Conservation (phyloP, 257 asterid species). For the Solanum chilense region DNA sequence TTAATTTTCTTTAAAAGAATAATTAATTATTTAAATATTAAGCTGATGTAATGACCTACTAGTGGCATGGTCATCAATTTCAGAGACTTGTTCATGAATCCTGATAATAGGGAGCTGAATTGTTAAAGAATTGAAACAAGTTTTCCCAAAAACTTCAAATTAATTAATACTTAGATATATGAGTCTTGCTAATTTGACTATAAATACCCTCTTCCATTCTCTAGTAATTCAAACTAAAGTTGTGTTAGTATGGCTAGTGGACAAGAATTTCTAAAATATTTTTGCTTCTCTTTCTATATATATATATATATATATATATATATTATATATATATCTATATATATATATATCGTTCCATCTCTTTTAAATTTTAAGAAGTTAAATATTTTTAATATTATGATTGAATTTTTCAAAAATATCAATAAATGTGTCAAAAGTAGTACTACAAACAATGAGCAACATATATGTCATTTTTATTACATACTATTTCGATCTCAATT, state of each 20-base stretch:
- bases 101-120: not conserved
- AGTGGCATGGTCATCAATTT: not conserved
- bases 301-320: too few relatives aligned
- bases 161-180: too few relatives aligned
- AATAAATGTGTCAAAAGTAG: not conserved
- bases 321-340: too few relatives aligned
- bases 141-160: not conserved
- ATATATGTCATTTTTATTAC: not conserved
- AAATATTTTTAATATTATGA: too few relatives aligned
- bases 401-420: not conserved
- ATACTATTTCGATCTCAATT: not conserved
- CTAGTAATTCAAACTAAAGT: not conserved
- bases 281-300: not conserved
- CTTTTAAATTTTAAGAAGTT: too few relatives aligned
- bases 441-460: not conserved
- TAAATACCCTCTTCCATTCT: not conserved
- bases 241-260: not conserved
- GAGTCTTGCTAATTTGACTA: not conserved
- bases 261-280: not conserved
- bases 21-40: too few relatives aligned
- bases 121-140: not conserved
- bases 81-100: not conserved
- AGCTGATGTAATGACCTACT: not conserved
- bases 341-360: too few relatives aligned
- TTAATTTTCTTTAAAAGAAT: rapidly evolving